A percentile compares a stretch with the other conserved stretches of the same genome.
These are phyloP conservation scores for Nyctanthes arbortristis DNA, from an alignment of 257 asterid genomes.

Conservation along the genomic window DNA sequence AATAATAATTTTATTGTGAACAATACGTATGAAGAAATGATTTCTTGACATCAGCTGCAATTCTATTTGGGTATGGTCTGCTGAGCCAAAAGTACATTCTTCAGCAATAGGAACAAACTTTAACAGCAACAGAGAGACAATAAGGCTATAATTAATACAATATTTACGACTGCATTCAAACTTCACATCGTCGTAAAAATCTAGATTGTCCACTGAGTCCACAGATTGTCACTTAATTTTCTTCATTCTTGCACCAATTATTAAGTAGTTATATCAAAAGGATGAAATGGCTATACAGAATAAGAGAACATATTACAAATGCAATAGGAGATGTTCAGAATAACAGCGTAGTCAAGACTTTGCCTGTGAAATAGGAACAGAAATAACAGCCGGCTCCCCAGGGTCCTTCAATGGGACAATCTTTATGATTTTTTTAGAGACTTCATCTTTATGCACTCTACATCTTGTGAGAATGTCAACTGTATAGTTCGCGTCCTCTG, in stretches of 20 bases:
- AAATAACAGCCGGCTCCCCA: conserved; percentile 86
- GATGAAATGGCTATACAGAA: not conserved
- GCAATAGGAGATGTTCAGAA: conserved; percentile 11
- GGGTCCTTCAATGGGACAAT: conserved; percentile 70
- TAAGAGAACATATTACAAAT: too few relatives aligned
- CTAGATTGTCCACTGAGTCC: not conserved
- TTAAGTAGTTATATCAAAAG: conserved; percentile 18
- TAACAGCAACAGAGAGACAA: conserved; percentile 1
- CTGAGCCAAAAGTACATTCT: not conserved
- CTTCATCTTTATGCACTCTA: conserved; percentile 64
- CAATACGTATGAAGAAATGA: not conserved
- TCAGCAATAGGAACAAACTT: not conserved
- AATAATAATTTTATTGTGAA: not conserved
- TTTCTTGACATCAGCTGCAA: not conserved
- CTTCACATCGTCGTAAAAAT: not conserved
- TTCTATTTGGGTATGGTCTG: too few relatives aligned
- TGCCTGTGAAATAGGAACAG: conserved; percentile 87
- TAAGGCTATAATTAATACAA: not conserved
- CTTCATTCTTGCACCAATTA: not conserved
- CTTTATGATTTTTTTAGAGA: conserved; percentile 55
- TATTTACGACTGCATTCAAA: not conserved
- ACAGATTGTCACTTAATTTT: not conserved
- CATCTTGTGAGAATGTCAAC: conserved; percentile 92
- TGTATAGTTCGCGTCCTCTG: conserved; percentile 82
- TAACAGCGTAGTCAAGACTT: conserved; percentile 28